phyloP scores from a whole-genome alignment of 2,329 filamentous ascomycete genomes.

The Phaeosphaeriaceae sp. region DNA sequence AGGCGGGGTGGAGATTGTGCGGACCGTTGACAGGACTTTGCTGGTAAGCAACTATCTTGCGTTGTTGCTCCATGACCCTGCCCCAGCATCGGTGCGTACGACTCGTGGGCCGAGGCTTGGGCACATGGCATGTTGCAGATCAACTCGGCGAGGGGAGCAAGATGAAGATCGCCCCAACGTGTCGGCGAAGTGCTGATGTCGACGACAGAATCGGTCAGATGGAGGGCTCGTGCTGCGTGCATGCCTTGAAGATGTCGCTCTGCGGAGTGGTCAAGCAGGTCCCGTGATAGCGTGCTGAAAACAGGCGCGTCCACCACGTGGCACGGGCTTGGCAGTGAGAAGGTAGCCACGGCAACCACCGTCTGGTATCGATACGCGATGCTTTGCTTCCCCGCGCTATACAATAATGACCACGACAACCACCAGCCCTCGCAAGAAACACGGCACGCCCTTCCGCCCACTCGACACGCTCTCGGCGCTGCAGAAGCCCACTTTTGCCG shows the following conservation, averaged over 20 bases:
- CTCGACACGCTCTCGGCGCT: conserved; percentile 43
- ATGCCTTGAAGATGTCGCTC: not conserved
- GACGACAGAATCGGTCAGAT: too few relatives aligned
- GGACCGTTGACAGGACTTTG: not conserved
- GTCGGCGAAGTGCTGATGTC: not conserved
- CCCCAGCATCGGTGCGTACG: not conserved
- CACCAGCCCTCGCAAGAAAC: conserved; percentile 30
- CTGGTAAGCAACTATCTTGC: not conserved
- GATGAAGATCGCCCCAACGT: not conserved
- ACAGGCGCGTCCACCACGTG: not conserved
- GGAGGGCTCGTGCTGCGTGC: too few relatives aligned
- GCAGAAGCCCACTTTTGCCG: conserved; percentile 38
- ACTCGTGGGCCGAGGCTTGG: not conserved
- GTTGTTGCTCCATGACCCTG: not conserved
- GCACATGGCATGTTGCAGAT: not conserved
- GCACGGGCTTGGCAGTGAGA: too few relatives aligned
- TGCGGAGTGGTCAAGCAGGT: not conserved
- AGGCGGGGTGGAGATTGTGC: not conserved
- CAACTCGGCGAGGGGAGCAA: not conserved
- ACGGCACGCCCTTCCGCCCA: conserved; percentile 42
- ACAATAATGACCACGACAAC: conserved; percentile 25
- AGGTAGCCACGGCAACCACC: conserved; percentile 16
- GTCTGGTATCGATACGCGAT: not conserved
- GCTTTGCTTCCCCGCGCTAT: conserved; percentile 21
- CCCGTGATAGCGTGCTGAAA: not conserved